These are phyloP conservation scores for Waltiozyma sp. DNA, from an alignment of 1,139 yeast genomes.

Conservation along the genomic window DNA sequence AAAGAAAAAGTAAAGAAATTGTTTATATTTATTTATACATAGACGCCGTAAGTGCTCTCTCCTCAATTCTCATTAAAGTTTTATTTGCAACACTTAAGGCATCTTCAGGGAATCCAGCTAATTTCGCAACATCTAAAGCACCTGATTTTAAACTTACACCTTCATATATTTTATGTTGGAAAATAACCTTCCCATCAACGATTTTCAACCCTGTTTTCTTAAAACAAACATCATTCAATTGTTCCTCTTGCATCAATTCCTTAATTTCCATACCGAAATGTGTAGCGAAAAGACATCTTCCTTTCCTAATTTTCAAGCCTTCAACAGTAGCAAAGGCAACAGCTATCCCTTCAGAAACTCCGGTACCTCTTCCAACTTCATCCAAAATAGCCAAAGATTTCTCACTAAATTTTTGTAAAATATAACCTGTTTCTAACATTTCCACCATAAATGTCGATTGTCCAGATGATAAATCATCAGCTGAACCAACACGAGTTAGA, in stretches of 20 bases:
- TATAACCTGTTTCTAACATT: constrained; percentile 88
- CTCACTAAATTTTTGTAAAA: constrained; percentile 64
- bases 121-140: constrained; percentile 74
- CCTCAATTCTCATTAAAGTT: neutral
- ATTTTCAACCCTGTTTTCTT: constrained; percentile 32
- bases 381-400: constrained; percentile 80
- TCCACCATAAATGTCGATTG: constrained; percentile 96
- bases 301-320: constrained; percentile 42
- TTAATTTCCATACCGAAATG: constrained; percentile 74
- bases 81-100: constrained; percentile 43
- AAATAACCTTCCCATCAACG: constrained; percentile 26
- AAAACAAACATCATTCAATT: constrained; percentile 15
- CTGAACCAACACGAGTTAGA: constrained; percentile 84
- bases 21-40: too few species aligned
- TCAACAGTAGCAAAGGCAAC: constrained; percentile 76
- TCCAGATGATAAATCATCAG: constrained; percentile 79
- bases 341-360: constrained; percentile 80
- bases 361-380: constrained; percentile 95
- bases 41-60: too few species aligned
- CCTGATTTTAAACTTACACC: constrained; percentile 75
- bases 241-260: constrained; percentile 23
- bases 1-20: too few species aligned
- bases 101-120: constrained; percentile 70
- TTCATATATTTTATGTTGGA: constrained; percentile 52
- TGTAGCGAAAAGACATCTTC: constrained; percentile 80